phyloP scores from a whole-genome alignment of 148 eudicot genomes.

The Amaranthus hypochondriacus region DNA sequence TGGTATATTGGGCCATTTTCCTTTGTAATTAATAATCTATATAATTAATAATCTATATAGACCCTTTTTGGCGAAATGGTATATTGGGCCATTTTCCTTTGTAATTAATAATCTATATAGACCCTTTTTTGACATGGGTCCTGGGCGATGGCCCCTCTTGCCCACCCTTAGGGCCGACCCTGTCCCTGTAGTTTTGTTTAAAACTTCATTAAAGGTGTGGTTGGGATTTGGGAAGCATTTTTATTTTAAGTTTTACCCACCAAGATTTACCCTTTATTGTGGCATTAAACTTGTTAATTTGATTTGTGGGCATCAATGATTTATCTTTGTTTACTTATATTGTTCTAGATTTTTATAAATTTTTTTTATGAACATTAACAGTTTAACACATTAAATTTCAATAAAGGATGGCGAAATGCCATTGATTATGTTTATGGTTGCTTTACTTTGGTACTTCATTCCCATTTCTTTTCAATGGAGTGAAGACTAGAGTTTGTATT shows the following conservation, averaged over 20 bases:
- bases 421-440: background rate
- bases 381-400: background rate
- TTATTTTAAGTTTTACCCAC: background rate
- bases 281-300: background rate
- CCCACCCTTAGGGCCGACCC: too few relatives aligned
- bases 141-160: too few relatives aligned
- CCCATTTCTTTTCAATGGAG: background rate
- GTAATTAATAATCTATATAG: too few relatives aligned
- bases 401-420: background rate
- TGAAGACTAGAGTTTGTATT: background rate
- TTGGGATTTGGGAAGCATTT: background rate
- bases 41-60: too few relatives aligned
- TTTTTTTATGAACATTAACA: too few relatives aligned
- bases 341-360: too few relatives aligned
- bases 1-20: too few relatives aligned
- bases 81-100: too few relatives aligned
- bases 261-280: background rate
- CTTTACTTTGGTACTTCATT: background rate
- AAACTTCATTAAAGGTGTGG: background rate
- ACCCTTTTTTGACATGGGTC: too few relatives aligned
- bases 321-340: too few relatives aligned
- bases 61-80: too few relatives aligned
- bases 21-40: too few relatives aligned
- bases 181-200: background rate
- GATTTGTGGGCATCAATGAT: background rate